These are phyloP conservation scores for Trichoderma asperellum DNA, from an alignment of 2,329 filamentous ascomycete species.

Conservation along the genomic window DNA sequence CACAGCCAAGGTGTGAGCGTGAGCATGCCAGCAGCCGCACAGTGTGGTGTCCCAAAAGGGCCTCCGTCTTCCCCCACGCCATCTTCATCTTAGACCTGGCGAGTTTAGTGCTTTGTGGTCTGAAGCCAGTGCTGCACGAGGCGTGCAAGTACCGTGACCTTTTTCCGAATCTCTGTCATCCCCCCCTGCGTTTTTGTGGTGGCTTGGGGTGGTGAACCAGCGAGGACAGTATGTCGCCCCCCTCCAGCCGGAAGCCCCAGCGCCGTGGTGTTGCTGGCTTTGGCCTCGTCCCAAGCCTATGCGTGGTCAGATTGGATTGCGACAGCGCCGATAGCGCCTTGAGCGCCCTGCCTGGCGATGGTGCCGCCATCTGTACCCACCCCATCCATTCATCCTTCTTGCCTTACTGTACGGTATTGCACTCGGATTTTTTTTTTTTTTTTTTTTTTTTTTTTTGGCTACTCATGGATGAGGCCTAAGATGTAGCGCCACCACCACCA, in stretches of 20 bases:
- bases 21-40: constrained; percentile 26
- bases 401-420: not conserved
- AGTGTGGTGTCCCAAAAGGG: constrained; percentile 24
- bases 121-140: constrained; percentile 9
- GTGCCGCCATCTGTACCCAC: constrained; percentile 20
- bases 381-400: not conserved
- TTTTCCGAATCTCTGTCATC: not conserved
- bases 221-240: constrained; percentile 15
- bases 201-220: constrained; percentile 21
- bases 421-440: not conserved
- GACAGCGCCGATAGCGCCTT: constrained; percentile 23
- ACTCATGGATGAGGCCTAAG: not conserved
- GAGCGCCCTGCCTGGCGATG: constrained; percentile 10
- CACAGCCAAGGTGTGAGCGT: constrained; percentile 9
- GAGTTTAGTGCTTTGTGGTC: not conserved
- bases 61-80: constrained; percentile 21
- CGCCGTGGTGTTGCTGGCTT: constrained; percentile 15
- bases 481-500: not conserved
- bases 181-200: constrained; percentile 6
- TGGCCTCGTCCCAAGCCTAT: constrained; percentile 5
- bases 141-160: constrained; percentile 18
- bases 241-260: constrained; percentile 18
- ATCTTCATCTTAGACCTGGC: not conserved
- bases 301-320: constrained; percentile 24
- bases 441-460: not conserved